Conservation (phyloP, 192 early-diverging fungal genomes). For the Mortierella claussenii region DNA sequence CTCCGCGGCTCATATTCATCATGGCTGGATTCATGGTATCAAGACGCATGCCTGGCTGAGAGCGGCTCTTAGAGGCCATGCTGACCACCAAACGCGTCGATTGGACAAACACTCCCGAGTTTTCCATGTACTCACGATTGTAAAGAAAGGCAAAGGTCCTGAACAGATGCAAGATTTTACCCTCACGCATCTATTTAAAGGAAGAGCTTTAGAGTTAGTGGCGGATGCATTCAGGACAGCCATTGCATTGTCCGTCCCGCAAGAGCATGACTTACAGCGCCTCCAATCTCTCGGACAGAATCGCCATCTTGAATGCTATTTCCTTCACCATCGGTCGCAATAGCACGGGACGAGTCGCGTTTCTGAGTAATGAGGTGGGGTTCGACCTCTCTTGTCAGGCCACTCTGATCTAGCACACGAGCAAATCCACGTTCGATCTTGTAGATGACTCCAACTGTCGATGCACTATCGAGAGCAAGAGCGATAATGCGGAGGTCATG, state of each 20-base stretch:
- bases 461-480: slow-evolving; percentile 54
- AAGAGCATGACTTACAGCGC: slow-evolving; percentile 53
- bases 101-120: slow-evolving; percentile 81
- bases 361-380: slow-evolving; percentile 79
- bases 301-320: slow-evolving; percentile 75
- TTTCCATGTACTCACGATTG: slow-evolving; percentile 76
- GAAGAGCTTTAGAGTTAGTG: too few species aligned
- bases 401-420: slow-evolving; percentile 83
- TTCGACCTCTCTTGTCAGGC: slow-evolving; percentile 69
- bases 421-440: slow-evolving; percentile 81
- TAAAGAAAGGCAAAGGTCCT: slow-evolving; percentile 85
- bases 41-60: slow-evolving; percentile 50
- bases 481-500: not conserved
- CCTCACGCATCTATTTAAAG: slow-evolving; percentile 66
- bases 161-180: slow-evolving; percentile 85
- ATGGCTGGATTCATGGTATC: slow-evolving; percentile 55
- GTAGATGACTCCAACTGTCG: slow-evolving; percentile 83
- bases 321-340: slow-evolving; percentile 61
- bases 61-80: slow-evolving; percentile 56
- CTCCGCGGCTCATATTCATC: slow-evolving; percentile 50
- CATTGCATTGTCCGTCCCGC: too few species aligned
- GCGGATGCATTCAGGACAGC: too few species aligned
- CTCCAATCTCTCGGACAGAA: slow-evolving; percentile 74
- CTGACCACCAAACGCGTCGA: slow-evolving; percentile 72
- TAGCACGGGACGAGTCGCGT: slow-evolving; percentile 66